These are phyloP conservation scores for Saussurea involucrata DNA, from an alignment of 129 eudicot species.

Conservation along the genomic window DNA sequence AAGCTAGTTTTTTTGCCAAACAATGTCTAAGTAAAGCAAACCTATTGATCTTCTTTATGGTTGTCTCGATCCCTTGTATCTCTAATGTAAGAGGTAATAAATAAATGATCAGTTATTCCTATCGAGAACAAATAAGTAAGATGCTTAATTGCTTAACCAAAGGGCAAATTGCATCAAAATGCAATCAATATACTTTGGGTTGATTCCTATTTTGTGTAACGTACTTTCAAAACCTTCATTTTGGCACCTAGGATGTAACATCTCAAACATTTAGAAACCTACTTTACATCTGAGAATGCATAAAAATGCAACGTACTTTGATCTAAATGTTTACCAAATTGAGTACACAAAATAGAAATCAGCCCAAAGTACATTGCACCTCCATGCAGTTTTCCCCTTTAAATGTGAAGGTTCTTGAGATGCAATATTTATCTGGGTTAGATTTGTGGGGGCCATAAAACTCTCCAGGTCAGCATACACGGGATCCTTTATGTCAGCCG, in stretches of 20 bases:
- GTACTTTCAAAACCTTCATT: not conserved
- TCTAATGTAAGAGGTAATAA: conserved; percentile 27
- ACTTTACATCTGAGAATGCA: not conserved
- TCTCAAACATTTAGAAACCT: not conserved
- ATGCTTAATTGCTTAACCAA: not conserved
- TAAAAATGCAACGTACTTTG: not conserved
- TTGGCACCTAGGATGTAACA: not conserved
- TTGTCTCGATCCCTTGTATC: conserved; percentile 41
- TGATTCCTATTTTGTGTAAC: not conserved
- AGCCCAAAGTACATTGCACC: no score
- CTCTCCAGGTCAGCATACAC: conserved; percentile 34
- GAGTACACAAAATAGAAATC: not conserved
- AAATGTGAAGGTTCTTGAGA: conserved; percentile 47
- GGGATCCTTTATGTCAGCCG: conserved; percentile 25
- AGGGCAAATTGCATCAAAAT: not conserved
- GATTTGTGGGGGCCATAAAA: conserved; percentile 26
- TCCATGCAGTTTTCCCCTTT: not conserved
- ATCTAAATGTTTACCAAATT: not conserved
- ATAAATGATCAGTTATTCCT: not conserved
- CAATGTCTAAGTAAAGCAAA: no score
- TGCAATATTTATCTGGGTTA: conserved; percentile 12
- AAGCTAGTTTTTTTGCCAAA: no score
- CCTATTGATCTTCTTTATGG: conserved; percentile 48
- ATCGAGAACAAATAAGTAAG: not conserved
- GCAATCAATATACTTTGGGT: not conserved